Percentiles rank a stretch among this genome's conserved stretches.
phyloP scores from a whole-genome alignment of 1,284 basidiomycete genomes.

The Leccinum olivaceoglutinosum region DNA sequence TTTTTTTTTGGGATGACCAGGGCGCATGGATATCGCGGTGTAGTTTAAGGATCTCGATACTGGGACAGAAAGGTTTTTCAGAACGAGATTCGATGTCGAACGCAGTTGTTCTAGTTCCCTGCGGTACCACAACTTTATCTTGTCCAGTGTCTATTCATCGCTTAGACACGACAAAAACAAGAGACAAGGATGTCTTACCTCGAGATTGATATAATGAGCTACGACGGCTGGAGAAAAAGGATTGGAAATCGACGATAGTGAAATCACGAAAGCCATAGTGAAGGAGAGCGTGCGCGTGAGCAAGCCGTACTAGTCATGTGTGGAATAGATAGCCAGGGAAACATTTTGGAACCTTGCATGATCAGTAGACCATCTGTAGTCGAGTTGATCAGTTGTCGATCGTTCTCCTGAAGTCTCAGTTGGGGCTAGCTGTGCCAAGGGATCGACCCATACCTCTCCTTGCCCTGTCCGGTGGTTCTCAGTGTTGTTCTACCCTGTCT shows the following conservation, averaged over 20 bases:
- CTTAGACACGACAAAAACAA: background rate
- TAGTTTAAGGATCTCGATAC: slow-evolving; percentile 30
- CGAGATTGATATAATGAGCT: slow-evolving; percentile 42
- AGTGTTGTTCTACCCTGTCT: background rate
- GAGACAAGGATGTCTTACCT: slow-evolving; percentile 19
- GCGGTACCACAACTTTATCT: slow-evolving; percentile 38
- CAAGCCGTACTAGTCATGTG: too few species aligned
- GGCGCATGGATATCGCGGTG: slow-evolving; percentile 40
- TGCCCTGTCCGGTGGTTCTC: background rate
- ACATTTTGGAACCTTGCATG: background rate
- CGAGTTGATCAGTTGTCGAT: background rate
- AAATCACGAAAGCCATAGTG: slow-evolving; percentile 41
- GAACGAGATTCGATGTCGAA: slow-evolving; percentile 31
- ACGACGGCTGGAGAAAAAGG: slow-evolving; percentile 34
- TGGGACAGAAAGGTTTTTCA: slow-evolving; percentile 11
- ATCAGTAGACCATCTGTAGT: background rate
- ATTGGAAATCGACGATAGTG: slow-evolving; percentile 41
- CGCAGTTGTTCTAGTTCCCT: slow-evolving; percentile 31
- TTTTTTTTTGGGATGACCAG: slow-evolving; percentile 47
- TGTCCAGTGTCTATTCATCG: slow-evolving; percentile 38
- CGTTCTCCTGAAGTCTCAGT: background rate
- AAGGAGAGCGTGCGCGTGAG: slow-evolving; percentile 10
- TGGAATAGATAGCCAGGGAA: background rate
- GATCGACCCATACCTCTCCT: background rate
- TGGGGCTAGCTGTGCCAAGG: background rate